These are phyloP conservation scores for Xylaria venustula DNA, from an alignment of 495 filamentous ascomycete genomes.

Conservation along the genomic window DNA sequence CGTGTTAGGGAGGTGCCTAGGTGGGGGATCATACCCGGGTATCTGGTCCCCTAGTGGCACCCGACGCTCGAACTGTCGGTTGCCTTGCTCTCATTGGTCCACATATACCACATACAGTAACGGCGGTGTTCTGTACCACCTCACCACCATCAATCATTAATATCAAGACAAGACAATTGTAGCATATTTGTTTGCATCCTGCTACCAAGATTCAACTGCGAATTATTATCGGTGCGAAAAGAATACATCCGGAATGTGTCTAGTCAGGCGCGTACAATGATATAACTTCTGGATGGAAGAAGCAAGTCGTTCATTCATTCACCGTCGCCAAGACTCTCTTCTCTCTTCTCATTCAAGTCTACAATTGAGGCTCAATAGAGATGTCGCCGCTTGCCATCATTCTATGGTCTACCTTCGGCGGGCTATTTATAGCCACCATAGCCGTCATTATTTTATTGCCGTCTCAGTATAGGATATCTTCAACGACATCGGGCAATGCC, in stretches of 20 bases:
- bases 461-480: constrained; percentile 24
- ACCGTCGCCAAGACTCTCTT: neutral
- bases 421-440: constrained; percentile 18
- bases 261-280: neutral
- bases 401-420: constrained; percentile 20
- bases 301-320: neutral
- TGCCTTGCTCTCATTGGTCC: neutral
- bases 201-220: no score
- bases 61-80: neutral
- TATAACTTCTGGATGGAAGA: neutral
- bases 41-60: no score
- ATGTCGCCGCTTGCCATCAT: constrained; percentile 28
- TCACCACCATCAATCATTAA: no score
- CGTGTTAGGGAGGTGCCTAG: no score
- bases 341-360: no score
- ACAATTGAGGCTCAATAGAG: neutral
- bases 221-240: no score
- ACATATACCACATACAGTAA: neutral
- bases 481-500: constrained; percentile 22
- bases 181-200: no score
- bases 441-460: constrained; percentile 19
- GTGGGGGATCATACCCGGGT: no score
- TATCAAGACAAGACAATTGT: no score
- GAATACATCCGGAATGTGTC: no score
- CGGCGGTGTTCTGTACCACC: no score